phyloP scores from a whole-genome alignment of 768 basidiomycete genomes.

The Inosperma sp. region DNA sequence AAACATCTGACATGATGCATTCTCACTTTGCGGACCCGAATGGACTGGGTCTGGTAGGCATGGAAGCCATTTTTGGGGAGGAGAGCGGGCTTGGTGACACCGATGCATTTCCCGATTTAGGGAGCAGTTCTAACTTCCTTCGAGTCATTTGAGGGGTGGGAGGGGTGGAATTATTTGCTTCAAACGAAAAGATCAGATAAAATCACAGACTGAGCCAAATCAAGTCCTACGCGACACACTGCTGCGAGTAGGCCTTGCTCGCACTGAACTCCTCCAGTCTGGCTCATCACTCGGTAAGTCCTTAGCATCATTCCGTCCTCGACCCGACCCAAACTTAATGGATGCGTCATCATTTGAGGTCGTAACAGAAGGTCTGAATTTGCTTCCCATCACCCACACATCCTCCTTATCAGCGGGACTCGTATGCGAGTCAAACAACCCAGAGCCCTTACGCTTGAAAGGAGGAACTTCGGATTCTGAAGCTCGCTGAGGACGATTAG shows the following conservation, averaged over 20 bases:
- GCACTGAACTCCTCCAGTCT: constrained; percentile 63
- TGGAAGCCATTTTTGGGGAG: constrained; percentile 65
- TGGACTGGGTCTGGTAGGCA: constrained; percentile 57
- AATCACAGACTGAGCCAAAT: not conserved
- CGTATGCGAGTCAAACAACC: constrained; percentile 43
- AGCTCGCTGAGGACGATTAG: constrained; percentile 37
- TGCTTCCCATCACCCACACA: constrained; percentile 69
- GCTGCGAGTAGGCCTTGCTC: constrained; percentile 37
- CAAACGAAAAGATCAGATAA: constrained; percentile 8
- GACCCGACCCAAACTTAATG: constrained; percentile 43
- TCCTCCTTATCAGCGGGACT: constrained; percentile 75
- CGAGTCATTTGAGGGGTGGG: constrained; percentile 78
- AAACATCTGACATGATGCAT: not conserved
- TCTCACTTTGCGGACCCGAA: constrained; percentile 83
- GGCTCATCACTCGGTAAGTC: constrained; percentile 45
- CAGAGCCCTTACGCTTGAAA: constrained; percentile 54
- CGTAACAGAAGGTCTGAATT: constrained; percentile 56
- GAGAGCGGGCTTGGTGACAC: constrained; percentile 70
- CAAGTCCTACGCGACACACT: constrained; percentile 59
- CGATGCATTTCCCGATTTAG: constrained; percentile 66
- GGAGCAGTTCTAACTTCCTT: constrained; percentile 80
- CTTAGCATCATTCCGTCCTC: constrained; percentile 52
- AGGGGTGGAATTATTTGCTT: constrained; percentile 69
- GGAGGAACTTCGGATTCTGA: constrained; percentile 46
- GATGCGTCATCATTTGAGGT: constrained; percentile 37